Evolutionary conservation across 805 yeast species (phyloP).

Genomic region (Schwanniomyces vanrijiae): DNA sequence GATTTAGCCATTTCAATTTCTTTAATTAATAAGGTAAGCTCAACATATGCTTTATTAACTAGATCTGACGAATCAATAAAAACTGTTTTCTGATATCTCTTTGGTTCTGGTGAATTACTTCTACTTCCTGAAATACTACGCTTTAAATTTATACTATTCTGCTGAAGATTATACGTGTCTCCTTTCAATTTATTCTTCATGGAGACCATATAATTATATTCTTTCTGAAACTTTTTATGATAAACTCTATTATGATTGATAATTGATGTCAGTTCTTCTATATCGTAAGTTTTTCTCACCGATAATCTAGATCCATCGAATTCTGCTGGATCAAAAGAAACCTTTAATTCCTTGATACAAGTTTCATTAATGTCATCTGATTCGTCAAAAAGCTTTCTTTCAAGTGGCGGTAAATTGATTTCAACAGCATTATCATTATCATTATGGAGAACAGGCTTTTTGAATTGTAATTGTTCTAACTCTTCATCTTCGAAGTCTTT

Average conservation of each 20-base stretch:
- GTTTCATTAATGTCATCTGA: conserved; percentile 8
- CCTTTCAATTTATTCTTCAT: background rate
- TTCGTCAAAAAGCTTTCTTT: conserved; percentile 9
- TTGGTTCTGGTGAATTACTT: background rate
- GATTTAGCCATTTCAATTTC: background rate
- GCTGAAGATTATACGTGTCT: background rate
- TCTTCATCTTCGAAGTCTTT: conserved; percentile 20
- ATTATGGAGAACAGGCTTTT: conserved; percentile 21
- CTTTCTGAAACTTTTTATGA: conserved; percentile 19
- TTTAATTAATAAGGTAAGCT: background rate
- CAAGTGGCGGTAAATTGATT: conserved; percentile 12
- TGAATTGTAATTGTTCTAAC: conserved; percentile 32
- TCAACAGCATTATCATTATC: background rate
- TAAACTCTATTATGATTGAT: conserved; percentile 5
- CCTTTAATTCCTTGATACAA: conserved; percentile 10
- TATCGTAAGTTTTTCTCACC: conserved; percentile 20
- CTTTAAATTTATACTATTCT: background rate
- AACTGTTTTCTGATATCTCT: background rate
- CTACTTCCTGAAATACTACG: background rate
- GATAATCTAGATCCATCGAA: conserved; percentile 17
- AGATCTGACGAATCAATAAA: background rate
- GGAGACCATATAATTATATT: conserved; percentile 7
- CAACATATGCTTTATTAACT: background rate
- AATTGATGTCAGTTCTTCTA: conserved; percentile 10
- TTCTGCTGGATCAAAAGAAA: conserved; percentile 7